Evolutionary conservation across 495 filamentous ascomycete species (phyloP).

Genomic region (Xylaria castorea): DNA sequence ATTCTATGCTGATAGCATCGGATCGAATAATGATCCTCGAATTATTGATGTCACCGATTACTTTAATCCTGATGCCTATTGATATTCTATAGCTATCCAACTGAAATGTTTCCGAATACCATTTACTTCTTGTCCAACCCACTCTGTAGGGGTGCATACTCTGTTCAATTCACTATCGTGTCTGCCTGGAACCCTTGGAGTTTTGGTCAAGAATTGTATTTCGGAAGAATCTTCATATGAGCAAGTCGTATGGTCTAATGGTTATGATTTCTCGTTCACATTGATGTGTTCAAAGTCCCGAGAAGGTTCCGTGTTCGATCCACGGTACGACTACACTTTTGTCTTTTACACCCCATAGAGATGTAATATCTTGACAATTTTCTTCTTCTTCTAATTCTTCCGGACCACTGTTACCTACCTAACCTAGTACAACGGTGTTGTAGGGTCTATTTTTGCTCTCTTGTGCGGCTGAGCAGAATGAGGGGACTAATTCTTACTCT

Average conservation of each 20-base stretch:
- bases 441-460: background rate
- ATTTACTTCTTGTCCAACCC: background rate
- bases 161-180: background rate
- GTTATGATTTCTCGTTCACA: slow-evolving; percentile 36
- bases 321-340: slow-evolving; percentile 30
- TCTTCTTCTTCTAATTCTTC: background rate
- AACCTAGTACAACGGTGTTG: too few species aligned
- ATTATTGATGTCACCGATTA: background rate
- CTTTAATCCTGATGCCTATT: background rate
- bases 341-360: background rate
- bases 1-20: background rate
- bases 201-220: background rate
- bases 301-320: slow-evolving; percentile 37
- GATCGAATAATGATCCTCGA: background rate
- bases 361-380: too few species aligned
- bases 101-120: background rate
- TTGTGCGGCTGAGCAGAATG: background rate
- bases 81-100: background rate
- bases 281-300: slow-evolving; percentile 17
- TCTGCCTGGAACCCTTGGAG: background rate
- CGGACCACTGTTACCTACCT: background rate
- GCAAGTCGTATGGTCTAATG: slow-evolving; percentile 32
- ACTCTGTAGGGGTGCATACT: too few species aligned
- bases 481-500: too few species aligned
- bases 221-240: background rate